A percentile compares a stretch with the other conserved stretches of the same genome.
phyloP scores from a whole-genome alignment of 2,329 filamentous ascomycete genomes.

The Ophiosphaerella korrae region DNA sequence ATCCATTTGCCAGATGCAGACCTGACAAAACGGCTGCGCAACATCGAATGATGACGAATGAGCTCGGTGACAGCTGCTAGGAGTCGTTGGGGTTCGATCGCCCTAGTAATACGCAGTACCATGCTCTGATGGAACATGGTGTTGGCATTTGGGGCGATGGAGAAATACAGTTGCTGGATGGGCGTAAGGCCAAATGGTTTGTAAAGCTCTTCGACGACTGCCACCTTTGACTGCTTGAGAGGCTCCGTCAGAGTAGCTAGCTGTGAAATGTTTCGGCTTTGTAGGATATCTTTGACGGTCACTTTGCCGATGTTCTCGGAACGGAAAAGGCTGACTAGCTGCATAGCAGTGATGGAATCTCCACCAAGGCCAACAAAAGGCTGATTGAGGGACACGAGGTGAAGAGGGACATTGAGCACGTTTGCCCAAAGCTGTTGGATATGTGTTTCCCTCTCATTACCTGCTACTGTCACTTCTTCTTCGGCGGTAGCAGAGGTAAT shows the following conservation, averaged over 20 bases:
- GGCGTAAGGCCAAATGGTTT: slow-evolving; percentile 21
- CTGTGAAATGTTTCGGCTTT: slow-evolving; percentile 15
- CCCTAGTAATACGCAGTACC: slow-evolving; percentile 27
- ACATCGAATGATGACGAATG: slow-evolving; percentile 19
- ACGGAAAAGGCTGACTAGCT: slow-evolving; percentile 16
- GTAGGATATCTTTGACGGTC: slow-evolving; percentile 22
- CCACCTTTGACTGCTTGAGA: neutral
- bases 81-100: slow-evolving; percentile 19
- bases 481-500: slow-evolving; percentile 33
- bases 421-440: slow-evolving; percentile 1
- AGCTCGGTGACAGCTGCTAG: slow-evolving; percentile 5
- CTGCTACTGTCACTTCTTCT: slow-evolving; percentile 15
- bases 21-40: slow-evolving; percentile 17
- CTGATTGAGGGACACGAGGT: slow-evolving; percentile 14
- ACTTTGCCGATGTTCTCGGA: slow-evolving; percentile 10
- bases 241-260: slow-evolving; percentile 7
- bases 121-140: slow-evolving; percentile 12
- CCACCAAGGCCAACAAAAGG: slow-evolving; percentile 30
- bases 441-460: neutral
- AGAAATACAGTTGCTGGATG: slow-evolving; percentile 23
- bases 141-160: slow-evolving; percentile 11
- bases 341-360: slow-evolving; percentile 33
- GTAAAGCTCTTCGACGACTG: slow-evolving; percentile 7
- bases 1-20: slow-evolving; percentile 15
- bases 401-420: slow-evolving; percentile 26